Evolutionary conservation across 345 rosid species (phyloP), one percentile per base, ranked within the genome.

Genomic region (Carallia pectinifolia): DNA sequence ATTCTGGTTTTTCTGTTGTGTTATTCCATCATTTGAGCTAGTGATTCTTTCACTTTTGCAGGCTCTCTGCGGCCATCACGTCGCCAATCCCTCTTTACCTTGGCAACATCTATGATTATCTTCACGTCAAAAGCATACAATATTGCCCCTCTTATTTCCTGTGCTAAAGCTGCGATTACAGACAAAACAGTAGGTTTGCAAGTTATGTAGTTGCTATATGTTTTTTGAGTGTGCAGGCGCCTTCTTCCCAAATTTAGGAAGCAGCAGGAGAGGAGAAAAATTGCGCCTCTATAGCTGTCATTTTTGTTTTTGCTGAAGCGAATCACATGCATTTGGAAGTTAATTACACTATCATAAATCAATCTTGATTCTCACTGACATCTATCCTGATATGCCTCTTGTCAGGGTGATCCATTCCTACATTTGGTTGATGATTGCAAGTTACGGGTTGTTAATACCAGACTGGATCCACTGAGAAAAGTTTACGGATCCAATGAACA

Each of bases 21-120:
- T 29, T 7, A 30, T 37, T n/a, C 15, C 64, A 74, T 72, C 39
- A 64, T 50, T 70, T 74, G 7, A 71, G 69, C 66, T 70, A 70
- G 76, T 30, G 56, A 68, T 67, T 78, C 56, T 64, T n/a, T 74
- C 60, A 61, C 73, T 70, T 71, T 73, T 65, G 34, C 81, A 89
- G 95, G 84, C 72, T 82, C 83, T 39, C 56, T 89, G 77, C 84
- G 81, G 71, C 90, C 95, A 66, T 87, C 92, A 70, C 80, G 82
- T n/a, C 81, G 92, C 18, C 78, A 90, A 76, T 87, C 89, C 29
- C 84, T 87, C 64, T 85, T 77, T 64, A 85, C 79, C 52, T 67
- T 89, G 62, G 83, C 90, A 54, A 80, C 87, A 71, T 81, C 83
- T n/a, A 87, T 87, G 91, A 85, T 87, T 37, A 73, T 84, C 53